These are phyloP conservation scores for Rhodotorula babjevae DNA, from an alignment of 768 basidiomycete species.

Conservation along the genomic window DNA sequence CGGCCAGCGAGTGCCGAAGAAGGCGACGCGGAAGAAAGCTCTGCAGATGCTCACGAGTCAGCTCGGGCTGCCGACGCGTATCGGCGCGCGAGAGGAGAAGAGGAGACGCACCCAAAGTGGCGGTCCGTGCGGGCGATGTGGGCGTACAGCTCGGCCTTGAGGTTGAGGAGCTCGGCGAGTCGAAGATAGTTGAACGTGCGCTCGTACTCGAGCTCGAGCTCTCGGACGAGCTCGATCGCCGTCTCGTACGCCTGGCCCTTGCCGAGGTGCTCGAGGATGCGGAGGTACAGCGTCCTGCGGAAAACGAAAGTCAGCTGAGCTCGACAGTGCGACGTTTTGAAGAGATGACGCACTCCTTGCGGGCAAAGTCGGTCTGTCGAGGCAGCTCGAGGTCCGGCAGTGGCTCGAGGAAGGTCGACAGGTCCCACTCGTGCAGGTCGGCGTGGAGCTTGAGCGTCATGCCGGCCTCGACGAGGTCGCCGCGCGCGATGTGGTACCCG, in stretches of 20 bases:
- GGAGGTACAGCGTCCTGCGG: constrained; percentile 63
- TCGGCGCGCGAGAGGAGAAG: neutral
- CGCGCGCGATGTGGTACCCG: constrained; percentile 55
- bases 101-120: constrained; percentile 20
- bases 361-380: constrained; percentile 85
- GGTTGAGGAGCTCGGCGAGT: constrained; percentile 51
- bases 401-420: constrained; percentile 70
- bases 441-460: constrained; percentile 89
- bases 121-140: constrained; percentile 40
- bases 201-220: constrained; percentile 79
- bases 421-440: constrained; percentile 86
- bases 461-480: constrained; percentile 89
- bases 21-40: constrained; percentile 85
- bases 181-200: constrained; percentile 51
- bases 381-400: constrained; percentile 87
- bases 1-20: constrained; percentile 80
- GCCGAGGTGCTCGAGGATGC: constrained; percentile 90
- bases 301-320: neutral
- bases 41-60: constrained; percentile 11
- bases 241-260: constrained; percentile 97
- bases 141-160: constrained; percentile 41
- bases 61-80: rapidly evolving
- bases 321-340: rapidly evolving
- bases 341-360: constrained; percentile 61
- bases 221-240: constrained; percentile 87